Evolutionary conservation across 257 asterid genomes (phyloP).

Genomic region (Ligustrum vulgare): DNA sequence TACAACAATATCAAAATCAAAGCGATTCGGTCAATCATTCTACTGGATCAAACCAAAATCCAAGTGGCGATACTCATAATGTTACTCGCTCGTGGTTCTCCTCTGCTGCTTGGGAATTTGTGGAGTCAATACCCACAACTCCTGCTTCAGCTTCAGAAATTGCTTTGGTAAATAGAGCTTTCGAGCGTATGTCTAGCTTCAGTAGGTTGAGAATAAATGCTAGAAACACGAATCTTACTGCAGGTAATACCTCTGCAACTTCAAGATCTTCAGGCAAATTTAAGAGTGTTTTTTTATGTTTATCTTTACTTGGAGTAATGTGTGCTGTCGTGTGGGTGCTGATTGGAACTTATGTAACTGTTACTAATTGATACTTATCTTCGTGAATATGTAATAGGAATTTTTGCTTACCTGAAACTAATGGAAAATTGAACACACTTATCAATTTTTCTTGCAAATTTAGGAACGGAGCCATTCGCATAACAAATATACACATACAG

Average conservation of each 20-base stretch:
- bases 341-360: slow-evolving; percentile 39
- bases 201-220: slow-evolving; percentile 61
- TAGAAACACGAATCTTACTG: slow-evolving; percentile 48
- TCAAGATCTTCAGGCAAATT: slow-evolving; percentile 51
- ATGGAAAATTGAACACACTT: slow-evolving; percentile 23
- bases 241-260: slow-evolving; percentile 53
- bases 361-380: slow-evolving; percentile 20
- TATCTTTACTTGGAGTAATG: slow-evolving; percentile 66
- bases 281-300: slow-evolving; percentile 46
- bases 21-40: slow-evolving; percentile 42
- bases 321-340: slow-evolving; percentile 81
- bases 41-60: slow-evolving; percentile 52
- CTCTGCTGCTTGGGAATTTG: slow-evolving; percentile 77
- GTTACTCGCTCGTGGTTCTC: slow-evolving; percentile 80
- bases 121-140: slow-evolving; percentile 96
- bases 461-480: background rate
- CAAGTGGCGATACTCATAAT: slow-evolving; percentile 45
- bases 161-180: slow-evolving; percentile 74
- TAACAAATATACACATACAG: too few relatives aligned
- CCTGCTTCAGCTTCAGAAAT: slow-evolving; percentile 97
- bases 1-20: slow-evolving; percentile 36
- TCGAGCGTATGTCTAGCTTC: slow-evolving; percentile 92
- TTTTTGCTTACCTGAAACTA: slow-evolving; percentile 27
- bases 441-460: background rate
- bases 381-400: slow-evolving; percentile 33